Conservation (phyloP, 2,329 filamentous ascomycete genomes). For the Grosmannia huntii region DNA sequence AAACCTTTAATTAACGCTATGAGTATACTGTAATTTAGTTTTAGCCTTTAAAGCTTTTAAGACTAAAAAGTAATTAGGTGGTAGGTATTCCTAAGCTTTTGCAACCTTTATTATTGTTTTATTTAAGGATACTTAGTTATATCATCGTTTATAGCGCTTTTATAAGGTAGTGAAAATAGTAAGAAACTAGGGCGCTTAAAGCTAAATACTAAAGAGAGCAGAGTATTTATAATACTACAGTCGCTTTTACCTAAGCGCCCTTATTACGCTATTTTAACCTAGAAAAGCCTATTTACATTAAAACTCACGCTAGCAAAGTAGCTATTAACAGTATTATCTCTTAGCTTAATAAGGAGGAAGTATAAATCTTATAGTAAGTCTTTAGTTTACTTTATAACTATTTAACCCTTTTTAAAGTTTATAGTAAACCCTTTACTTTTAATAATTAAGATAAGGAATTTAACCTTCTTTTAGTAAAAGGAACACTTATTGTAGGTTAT, state of each 20-base stretch:
- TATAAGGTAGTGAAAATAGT: no score
- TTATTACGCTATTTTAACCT: no score
- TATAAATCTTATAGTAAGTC: not conserved
- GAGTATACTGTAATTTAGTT: not conserved
- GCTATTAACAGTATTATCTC: not conserved
- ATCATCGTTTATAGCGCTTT: no score
- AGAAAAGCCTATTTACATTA: not conserved
- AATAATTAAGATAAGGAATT: not conserved
- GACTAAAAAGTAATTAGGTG: not conserved
- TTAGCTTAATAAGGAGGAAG: not conserved
- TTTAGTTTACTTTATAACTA: not conserved
- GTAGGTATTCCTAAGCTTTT: no score
- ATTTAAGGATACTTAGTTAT: not conserved
- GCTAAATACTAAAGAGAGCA: no score
- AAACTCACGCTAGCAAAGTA: not conserved
- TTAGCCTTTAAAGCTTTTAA: not conserved
- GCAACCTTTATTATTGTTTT: not conserved
- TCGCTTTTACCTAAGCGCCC: no score
- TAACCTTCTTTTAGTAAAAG: not conserved
- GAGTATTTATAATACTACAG: no score
- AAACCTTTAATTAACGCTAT: no score
- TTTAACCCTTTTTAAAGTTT: no score
- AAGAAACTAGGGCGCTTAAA: no score
- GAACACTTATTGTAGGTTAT: not conserved
- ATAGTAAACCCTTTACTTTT: not conserved